Evolutionary conservation across 73 alveolate genomes (phyloP), one percentile per base, ranked within the genome.

Genomic region (Urostyla sp.): DNA sequence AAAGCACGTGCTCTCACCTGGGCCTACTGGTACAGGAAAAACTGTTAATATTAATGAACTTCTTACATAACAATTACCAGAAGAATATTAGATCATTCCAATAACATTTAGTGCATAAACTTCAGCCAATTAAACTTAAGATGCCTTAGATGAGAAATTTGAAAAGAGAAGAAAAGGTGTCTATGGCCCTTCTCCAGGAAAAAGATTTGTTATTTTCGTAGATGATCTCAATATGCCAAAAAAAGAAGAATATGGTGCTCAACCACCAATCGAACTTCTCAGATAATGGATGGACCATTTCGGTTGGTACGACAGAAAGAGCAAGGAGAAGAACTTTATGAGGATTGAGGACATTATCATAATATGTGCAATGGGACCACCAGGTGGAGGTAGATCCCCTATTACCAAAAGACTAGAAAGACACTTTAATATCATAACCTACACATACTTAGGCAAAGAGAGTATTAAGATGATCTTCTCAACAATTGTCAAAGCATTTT

Each of bases 61-160:
- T 34, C 91, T 87, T 31, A 91, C 93, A 58, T 69, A 55, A 61
- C 91, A 93, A 67, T 80, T 91, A 51, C 93, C 92, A 50, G 98
- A 94, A 81, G 94, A 94, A 45, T 91, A 81, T 66, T 93, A 92
- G 57, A 91, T 96, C 80, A 95, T 94, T 26, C 94, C 98, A 43
- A 92, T 98, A 87, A 97, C 96, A 56, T 97, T 98, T 91, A 90
- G 98, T 24, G 99, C 99, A 21, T 97, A 98, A 85, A 98, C 99
- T 15, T 90, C 98, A 27, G 89, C 99, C 20, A 81, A 85, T 72
- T 97, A 91, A 50, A 95, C 98, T 18, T 95, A 97, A 80, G 80
- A 90, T 44, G 89, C 99, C 15, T 87, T 97, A 34, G 99, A 97
- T 77, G 96, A 94, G 57, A 96, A 96, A 88, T 75, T 96, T 23